phyloP scores from a whole-genome alignment of 345 rosid species.

The Citrus reticulata region DNA sequence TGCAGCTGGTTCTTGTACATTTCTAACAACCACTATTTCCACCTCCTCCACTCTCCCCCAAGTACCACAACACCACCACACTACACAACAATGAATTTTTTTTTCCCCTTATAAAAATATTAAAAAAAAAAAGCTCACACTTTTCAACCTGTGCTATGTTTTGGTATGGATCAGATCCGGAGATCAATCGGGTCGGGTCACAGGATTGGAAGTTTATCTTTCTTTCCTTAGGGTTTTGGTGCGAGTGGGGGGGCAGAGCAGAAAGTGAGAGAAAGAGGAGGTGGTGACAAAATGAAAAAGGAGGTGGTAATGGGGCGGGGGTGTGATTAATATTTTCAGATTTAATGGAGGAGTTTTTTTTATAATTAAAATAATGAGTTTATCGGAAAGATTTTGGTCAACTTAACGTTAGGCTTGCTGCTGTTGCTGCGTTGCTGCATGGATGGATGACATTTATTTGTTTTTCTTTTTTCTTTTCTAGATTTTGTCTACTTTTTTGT shows the following conservation, averaged over 20 bases:
- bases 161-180: neutral
- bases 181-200: conserved; percentile 6
- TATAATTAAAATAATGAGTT: conserved; percentile 22
- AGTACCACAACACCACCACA: no score
- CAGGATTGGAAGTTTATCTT: conserved; percentile 11
- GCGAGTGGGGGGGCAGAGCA: neutral
- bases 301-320: neutral
- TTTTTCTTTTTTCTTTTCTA: neutral
- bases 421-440: conserved; percentile 42
- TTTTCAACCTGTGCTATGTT: no score
- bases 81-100: no score
- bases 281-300: neutral
- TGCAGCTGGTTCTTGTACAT: conserved; percentile 99
- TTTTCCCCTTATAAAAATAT: no score
- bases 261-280: neutral
- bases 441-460: conserved; percentile 36
- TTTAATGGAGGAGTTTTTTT: conserved; percentile 21
- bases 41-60: no score
- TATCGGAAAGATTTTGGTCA: conserved; percentile 39
- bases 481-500: neutral
- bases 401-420: conserved; percentile 49
- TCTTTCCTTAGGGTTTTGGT: conserved; percentile 24
- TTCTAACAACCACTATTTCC: conserved; percentile 18
- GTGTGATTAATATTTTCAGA: neutral
- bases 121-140: neutral